Evolutionary conservation across 2,329 filamentous ascomycete genomes (phyloP), one percentile per base, ranked within the genome.

Genomic region (Colletotrichum acutatum): DNA sequence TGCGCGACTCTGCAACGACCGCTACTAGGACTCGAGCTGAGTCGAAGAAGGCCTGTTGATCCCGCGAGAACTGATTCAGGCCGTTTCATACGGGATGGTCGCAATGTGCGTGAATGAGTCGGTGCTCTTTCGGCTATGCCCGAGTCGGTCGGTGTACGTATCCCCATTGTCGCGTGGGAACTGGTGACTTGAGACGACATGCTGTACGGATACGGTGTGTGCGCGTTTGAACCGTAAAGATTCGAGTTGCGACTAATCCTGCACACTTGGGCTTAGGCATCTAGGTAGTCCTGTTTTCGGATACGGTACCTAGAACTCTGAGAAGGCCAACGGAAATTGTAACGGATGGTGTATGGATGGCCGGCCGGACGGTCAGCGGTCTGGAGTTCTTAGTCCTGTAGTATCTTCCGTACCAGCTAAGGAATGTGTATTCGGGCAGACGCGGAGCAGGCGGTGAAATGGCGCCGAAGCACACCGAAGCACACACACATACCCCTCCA

Each of bases 381-480:
- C 63, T 42, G 24, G 42, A n/a, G 42, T 46, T 6, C 19, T 46
- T 8, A 46, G 42, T 46, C 19, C 42, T 11, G 37, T 42, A 14
- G 5, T 6, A 42, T 42, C 37, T 42, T 42, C 37, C 12, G 42
- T 46, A 46, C 19, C 42, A 46, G n/a, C 42, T 46, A 9, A 9
- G 26, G 2, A 14, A 52, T 28, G 37, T 53, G 11, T 46, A 3
- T n/a, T 46, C 42, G 26, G 60, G 32, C 62, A 65, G 32, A 53
- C 26, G 28, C 46, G 46, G 46, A 53, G n/a, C n/a, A 56, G 56
- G 66, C 54, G 70, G 66, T 65, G 42, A 58, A 72, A 72, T 60
- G 70, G 70, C 70, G 70, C 70, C 70, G 70, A 72, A 70, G 28
- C 70, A 65, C 70, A 70, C 66, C 59, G 70, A 72, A 46, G 7